Evolutionary conservation across 805 yeast genomes (phyloP), one percentile per base, ranked within the genome.

Genomic region (Nakazawaea anatomiae): DNA sequence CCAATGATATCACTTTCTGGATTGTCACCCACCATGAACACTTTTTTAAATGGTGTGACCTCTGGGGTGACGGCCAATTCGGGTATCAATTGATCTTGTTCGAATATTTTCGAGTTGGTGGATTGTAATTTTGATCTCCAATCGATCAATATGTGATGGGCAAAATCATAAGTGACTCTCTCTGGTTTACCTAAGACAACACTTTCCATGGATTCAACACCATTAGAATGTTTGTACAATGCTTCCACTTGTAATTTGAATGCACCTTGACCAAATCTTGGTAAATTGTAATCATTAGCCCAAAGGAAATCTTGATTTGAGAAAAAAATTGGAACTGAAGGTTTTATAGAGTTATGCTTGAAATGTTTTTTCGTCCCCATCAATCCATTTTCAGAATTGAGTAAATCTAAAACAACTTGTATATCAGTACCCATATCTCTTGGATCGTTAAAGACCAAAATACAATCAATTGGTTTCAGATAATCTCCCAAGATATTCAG

Each of bases 1-100:
- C 99, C 99, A 51, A 76, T 75, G 49, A 94, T 94, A 64, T 94
- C 99, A 47, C 90, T 80, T 31, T 85, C 94, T 4, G 97, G 98
- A 65, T 94, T 94, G 68, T 94, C 99, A 31, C 99, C 99, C 36
- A 94, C 89, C 99, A 94, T 94, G 68, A 76, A 91, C 1, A 94
- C 85, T n/a, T 76, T 67, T 38, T 72, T 69, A 58, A 86, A 73
- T n/a, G 79, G 82, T 0, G 76, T 58, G 2, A 54, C 18, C 4
- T 48, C 50, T 5, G 77, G 76, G 2, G 74, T 56, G n/a, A 57
- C 58, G 31, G 79, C 76, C 50, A 83, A 65, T 25, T 59, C 61
- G 1, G 87, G 87, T 14, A 71, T 57, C 18, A 63, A 55, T 50
- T 71, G 72, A 3, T 55, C 54, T 8, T 57, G 57, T 9, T 52